These are phyloP conservation scores for Penicillium hesseltinei DNA, from an alignment of 2,329 filamentous ascomycete species.

Conservation along the genomic window DNA sequence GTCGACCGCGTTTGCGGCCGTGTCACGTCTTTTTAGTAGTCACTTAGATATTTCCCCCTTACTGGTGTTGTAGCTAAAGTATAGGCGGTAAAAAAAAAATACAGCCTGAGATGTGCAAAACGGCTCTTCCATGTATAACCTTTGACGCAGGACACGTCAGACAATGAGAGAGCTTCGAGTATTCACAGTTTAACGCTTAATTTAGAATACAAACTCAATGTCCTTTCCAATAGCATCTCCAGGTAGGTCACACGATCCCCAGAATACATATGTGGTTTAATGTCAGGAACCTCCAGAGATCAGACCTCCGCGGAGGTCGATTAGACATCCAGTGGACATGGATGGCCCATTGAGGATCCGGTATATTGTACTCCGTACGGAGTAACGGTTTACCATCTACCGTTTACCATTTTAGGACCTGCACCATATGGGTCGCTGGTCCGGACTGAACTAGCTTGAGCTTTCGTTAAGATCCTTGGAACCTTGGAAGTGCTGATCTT, in stretches of 20 bases:
- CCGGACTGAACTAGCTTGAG: constrained; percentile 2
- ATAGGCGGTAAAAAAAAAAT: too few species aligned
- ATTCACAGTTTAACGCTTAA: background rate
- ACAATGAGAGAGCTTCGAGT: background rate
- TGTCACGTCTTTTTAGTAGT: too few species aligned
- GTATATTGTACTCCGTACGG: too few species aligned
- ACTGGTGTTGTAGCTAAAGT: too few species aligned
- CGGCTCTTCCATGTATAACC: too few species aligned
- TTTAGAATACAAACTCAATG: background rate
- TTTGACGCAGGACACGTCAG: background rate
- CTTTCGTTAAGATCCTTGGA: constrained; percentile 3
- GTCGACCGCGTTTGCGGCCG: too few species aligned
- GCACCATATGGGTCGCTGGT: background rate
- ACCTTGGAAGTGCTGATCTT: constrained; percentile 11
- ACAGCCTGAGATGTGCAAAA: too few species aligned
- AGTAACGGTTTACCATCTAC: background rate
- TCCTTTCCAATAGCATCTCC: background rate
- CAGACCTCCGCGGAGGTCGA: background rate
- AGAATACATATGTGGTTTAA: background rate
- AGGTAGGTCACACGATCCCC: background rate
- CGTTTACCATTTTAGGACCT: background rate
- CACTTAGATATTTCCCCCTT: too few species aligned
- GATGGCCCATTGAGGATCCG: background rate
- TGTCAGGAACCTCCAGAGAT: background rate
- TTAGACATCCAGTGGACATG: background rate